Conservation (phyloP, 2,329 filamentous ascomycete species). For the Xylaria sp. region DNA sequence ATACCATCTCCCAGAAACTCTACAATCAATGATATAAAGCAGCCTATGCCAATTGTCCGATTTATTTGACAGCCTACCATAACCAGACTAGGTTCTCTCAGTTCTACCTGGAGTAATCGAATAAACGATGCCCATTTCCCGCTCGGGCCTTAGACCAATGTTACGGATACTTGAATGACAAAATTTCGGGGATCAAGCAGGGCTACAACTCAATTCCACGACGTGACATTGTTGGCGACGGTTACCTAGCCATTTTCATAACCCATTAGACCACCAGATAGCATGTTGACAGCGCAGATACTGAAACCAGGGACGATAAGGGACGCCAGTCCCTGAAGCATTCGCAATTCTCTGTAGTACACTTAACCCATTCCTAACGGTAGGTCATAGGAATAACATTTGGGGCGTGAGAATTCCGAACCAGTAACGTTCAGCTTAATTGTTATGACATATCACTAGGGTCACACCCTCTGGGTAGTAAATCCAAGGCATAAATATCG, state of each 20-base stretch:
- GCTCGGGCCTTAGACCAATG: constrained; percentile 31
- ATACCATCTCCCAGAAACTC: constrained; percentile 25
- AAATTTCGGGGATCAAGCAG: constrained; percentile 28
- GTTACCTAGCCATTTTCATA: constrained; percentile 15
- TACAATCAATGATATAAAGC: constrained; percentile 32
- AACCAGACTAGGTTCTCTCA: constrained; percentile 17
- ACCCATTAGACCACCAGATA: neutral
- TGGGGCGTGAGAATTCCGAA: neutral
- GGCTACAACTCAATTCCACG: constrained; percentile 20
- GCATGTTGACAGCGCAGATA: neutral
- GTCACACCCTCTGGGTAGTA: too few species aligned
- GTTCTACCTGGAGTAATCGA: constrained; percentile 23
- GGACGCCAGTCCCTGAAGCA: neutral
- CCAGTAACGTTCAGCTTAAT: neutral
- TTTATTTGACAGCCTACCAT: constrained; percentile 11
- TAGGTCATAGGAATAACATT: neutral
- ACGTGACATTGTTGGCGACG: constrained; percentile 23
- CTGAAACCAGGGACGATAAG: too few species aligned
- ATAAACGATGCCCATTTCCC: constrained; percentile 26
- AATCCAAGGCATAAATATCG: neutral
- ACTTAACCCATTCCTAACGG: neutral
- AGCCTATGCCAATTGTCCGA: neutral
- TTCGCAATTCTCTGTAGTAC: neutral
- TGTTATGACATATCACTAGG: neutral
- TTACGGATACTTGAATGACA: constrained; percentile 25